Percentiles rank a stretch among this genome's conserved stretches.
Evolutionary conservation across 208 protist species (phyloP).

Genomic region (Wallacemonas sp.): DNA sequence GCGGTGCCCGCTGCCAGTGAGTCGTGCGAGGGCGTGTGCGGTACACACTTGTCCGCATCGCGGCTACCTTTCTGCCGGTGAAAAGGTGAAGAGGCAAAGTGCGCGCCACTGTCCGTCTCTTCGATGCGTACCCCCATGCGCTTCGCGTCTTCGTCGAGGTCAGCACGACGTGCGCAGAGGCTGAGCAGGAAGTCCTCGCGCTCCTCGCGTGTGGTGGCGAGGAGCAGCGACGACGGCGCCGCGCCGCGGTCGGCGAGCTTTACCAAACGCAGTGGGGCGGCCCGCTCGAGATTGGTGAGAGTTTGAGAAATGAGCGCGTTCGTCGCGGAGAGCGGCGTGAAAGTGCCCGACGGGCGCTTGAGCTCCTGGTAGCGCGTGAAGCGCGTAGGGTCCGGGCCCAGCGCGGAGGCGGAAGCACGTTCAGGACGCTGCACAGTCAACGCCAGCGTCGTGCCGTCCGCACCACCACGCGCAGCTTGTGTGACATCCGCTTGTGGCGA

Average conservation of each 20-base stretch:
- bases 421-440: no score
- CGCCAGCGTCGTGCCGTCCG: background rate
- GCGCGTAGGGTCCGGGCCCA: background rate
- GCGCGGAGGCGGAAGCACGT: background rate
- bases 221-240: background rate
- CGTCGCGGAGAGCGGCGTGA: slow-evolving; percentile 11
- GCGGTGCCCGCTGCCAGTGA: background rate
- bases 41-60: background rate
- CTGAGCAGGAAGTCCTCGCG: background rate
- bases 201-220: background rate
- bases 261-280: slow-evolving; percentile 17
- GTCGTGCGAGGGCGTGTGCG: background rate
- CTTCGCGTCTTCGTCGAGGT: background rate
- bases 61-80: background rate
- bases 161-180: background rate
- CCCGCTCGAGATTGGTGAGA: background rate
- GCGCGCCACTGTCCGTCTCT: background rate
- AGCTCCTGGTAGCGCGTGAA: slow-evolving; percentile 16
- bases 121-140: background rate
- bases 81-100: slow-evolving; percentile 2
- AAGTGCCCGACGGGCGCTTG: slow-evolving; percentile 15
- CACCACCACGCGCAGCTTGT: background rate
- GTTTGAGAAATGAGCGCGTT: slow-evolving; percentile 23
- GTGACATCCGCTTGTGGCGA: background rate
- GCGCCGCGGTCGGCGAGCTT: slow-evolving; percentile 10